A percentile compares a stretch with the other conserved stretches of the same genome.
phyloP scores from a whole-genome alignment of 164 flowering plant genomes.

The Vitis rotundifolia region DNA sequence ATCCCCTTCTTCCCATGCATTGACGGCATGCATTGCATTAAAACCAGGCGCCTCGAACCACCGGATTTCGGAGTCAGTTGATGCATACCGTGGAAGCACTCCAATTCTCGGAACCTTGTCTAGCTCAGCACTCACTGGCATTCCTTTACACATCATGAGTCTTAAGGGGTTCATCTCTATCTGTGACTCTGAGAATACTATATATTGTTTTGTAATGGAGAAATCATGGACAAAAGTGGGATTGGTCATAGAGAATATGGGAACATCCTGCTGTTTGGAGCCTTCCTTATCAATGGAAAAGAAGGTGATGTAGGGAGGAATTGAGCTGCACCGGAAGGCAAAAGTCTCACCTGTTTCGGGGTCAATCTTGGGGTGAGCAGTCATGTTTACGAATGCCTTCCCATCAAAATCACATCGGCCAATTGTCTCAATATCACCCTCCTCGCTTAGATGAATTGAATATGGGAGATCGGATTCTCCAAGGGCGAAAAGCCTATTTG shows the following conservation, averaged over 20 bases:
- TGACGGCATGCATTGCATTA: constrained; percentile 1
- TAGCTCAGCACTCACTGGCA: background rate
- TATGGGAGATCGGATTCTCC: constrained; percentile 22
- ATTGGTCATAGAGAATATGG: constrained; percentile 1
- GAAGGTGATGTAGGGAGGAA: constrained; percentile 11
- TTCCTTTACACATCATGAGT: background rate
- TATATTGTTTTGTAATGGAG: constrained; percentile 6
- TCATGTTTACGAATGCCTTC: constrained; percentile 8
- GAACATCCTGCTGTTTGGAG: constrained; percentile 10
- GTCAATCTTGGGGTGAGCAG: constrained; percentile 27
- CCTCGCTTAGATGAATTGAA: background rate
- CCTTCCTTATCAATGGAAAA: constrained; percentile 14
- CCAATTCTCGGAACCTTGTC: constrained; percentile 3
- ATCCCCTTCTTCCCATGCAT: constrained; percentile 14
- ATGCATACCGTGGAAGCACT: constrained; percentile 5
- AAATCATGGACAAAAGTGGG: constrained; percentile 13
- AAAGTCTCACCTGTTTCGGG: constrained; percentile 14
- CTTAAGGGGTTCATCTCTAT: background rate
- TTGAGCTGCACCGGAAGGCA: constrained; percentile 12
- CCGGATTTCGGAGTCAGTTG: background rate
- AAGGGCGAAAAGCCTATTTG: constrained; percentile 12
- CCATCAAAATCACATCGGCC: background rate
- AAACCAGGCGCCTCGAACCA: constrained; percentile 11
- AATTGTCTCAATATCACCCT: constrained; percentile 7
- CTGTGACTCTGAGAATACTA: constrained; percentile 1